Conservation (phyloP, 2,329 filamentous ascomycete genomes). For the Hypoxylon sp. region DNA sequence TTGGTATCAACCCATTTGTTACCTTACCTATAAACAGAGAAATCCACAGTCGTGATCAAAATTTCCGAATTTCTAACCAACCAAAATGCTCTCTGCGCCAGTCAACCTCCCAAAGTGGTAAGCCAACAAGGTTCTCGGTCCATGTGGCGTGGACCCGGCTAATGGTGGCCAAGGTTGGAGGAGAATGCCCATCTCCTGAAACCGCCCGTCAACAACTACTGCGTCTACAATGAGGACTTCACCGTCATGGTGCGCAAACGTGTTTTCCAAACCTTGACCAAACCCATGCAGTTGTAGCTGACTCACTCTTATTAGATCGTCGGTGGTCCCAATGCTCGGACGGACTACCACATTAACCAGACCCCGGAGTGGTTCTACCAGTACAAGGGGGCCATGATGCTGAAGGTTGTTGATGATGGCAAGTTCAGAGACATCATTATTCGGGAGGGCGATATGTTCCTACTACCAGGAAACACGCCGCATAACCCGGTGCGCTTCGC, state of each 20-base stretch:
- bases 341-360: conserved; percentile 98
- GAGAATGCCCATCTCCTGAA: conserved; percentile 93
- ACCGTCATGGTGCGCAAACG: conserved; percentile 77
- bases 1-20: too few relatives aligned
- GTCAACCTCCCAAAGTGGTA: conserved; percentile 72
- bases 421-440: conserved; percentile 88
- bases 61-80: conserved; percentile 17
- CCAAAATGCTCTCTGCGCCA: conserved; percentile 63
- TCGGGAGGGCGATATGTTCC: conserved; percentile 92
- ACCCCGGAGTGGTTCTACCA: conserved; percentile 99
- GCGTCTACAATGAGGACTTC: conserved; percentile 87
- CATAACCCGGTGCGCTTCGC: conserved; percentile 96
- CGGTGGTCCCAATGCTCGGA: conserved; percentile 93
- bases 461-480: conserved; percentile 93
- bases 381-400: conserved; percentile 90
- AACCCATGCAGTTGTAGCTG: conserved; percentile 11
- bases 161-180: conserved; percentile 74
- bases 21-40: conserved; percentile 12
- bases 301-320: conserved; percentile 72
- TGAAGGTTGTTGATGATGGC: conserved; percentile 85
- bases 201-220: conserved; percentile 97
- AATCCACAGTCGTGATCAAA: conserved; percentile 20
- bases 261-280: conserved; percentile 5
- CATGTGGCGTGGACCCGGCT: conserved; percentile 24
- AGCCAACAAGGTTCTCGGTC: conserved; percentile 49